Percentiles rank a stretch among this genome's conserved stretches.
Conservation (phyloP, 2,329 filamentous ascomycete species). For the Mycosphaerella arachidis region DNA sequence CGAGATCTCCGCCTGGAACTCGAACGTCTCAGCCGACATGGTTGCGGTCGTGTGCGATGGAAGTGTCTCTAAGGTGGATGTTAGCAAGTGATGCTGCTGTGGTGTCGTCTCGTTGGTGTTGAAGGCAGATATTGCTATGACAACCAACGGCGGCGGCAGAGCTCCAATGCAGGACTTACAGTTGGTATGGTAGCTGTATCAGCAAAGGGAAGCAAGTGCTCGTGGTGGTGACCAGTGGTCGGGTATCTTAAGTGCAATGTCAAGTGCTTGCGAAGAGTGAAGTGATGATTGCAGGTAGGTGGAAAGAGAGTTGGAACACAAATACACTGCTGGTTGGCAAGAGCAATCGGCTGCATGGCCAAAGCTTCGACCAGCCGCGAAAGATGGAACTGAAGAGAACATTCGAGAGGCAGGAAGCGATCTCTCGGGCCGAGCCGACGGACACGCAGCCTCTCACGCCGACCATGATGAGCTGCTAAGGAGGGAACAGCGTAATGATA, state of each 20-base stretch:
- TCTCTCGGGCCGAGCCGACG: too few relatives aligned
- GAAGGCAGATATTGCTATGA: conserved; percentile 13
- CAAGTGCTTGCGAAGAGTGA: not conserved
- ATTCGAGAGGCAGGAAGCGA: not conserved
- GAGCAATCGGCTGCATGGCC: not conserved
- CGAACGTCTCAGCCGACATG: conserved; percentile 92
- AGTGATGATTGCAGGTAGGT: not conserved
- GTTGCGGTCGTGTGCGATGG: conserved; percentile 37
- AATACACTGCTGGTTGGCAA: not conserved
- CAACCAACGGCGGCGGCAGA: conserved; percentile 8
- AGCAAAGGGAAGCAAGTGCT: not conserved
- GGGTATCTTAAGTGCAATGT: conserved; percentile 7
- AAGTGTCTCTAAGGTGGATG: not conserved
- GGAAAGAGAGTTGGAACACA: not conserved
- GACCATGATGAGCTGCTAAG: too few relatives aligned
- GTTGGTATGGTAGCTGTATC: not conserved
- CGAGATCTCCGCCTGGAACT: conserved; percentile 99
- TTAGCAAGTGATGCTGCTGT: not conserved
- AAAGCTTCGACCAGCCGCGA: not conserved
- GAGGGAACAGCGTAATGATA: too few relatives aligned
- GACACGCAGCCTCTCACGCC: too few relatives aligned
- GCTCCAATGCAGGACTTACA: conserved; percentile 7
- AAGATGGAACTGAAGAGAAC: not conserved
- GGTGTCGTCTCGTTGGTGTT: not conserved
- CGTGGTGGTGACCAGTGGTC: conserved; percentile 12